Conservation (phyloP, 257 asterid species). For the Penstemon eatonii region DNA sequence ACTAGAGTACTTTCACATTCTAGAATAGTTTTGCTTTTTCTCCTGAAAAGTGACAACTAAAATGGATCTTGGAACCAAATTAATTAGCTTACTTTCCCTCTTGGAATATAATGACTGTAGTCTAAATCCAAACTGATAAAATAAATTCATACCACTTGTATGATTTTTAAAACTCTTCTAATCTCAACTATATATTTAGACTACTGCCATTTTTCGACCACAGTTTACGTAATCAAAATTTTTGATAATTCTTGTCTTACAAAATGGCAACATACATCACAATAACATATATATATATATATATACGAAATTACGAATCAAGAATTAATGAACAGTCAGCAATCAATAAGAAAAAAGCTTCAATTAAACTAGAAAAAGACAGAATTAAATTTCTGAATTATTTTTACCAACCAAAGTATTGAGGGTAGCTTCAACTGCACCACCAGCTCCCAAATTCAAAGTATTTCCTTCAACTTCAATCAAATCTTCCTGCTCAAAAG, state of each 20-base stretch:
- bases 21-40: neutral
- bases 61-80: neutral
- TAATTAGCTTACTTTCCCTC: neutral
- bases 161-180: neutral
- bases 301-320: no score
- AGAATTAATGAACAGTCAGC: neutral
- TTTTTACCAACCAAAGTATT: conserved; percentile 54
- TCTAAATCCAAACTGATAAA: neutral
- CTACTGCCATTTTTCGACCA: neutral
- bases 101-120: neutral
- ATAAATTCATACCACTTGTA: neutral
- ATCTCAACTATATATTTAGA: neutral
- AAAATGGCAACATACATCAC: neutral
- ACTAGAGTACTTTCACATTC: neutral
- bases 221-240: neutral
- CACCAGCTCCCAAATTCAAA: conserved; percentile 25
- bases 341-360: neutral
- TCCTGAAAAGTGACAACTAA: neutral
- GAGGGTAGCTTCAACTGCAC: conserved; percentile 49
- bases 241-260: neutral
- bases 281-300: no score
- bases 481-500: conserved; percentile 43
- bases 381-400: neutral
- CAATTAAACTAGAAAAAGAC: neutral
- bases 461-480: conserved; percentile 38